Percentiles rank a stretch among this genome's conserved stretches.
These are phyloP conservation scores for Phytophthora pluvialis DNA, from an alignment of 352 stramenopile species.

Conservation along the genomic window DNA sequence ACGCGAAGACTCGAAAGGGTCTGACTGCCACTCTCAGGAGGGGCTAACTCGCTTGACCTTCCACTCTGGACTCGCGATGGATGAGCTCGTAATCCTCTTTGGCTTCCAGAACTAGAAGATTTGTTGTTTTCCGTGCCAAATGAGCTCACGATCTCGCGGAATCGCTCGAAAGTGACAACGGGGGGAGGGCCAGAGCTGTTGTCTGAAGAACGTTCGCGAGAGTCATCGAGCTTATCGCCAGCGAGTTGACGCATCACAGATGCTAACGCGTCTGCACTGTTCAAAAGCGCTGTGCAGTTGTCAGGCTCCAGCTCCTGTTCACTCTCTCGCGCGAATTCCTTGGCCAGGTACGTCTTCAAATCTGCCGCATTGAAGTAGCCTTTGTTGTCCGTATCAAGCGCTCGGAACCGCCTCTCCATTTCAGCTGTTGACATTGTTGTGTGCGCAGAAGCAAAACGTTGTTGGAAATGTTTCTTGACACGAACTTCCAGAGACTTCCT, in stretches of 20 bases:
- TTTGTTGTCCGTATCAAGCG: conserved; percentile 49
- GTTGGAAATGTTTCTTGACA: conserved; percentile 34
- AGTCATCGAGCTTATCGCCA: neutral
- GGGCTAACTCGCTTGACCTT: neutral
- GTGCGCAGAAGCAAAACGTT: conserved; percentile 11
- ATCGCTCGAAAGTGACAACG: conserved; percentile 33
- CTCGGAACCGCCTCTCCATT: conserved; percentile 42
- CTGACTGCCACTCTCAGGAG: neutral
- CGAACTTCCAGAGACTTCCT: conserved; percentile 28
- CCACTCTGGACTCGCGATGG: neutral
- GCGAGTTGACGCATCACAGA: conserved; percentile 24
- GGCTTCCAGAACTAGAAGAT: neutral
- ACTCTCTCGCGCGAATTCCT: neutral
- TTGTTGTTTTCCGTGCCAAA: neutral
- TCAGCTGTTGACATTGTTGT: conserved; percentile 33
- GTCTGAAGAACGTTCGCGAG: neutral
- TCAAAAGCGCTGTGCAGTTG: conserved; percentile 8
- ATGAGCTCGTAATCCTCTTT: neutral
- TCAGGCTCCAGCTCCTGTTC: neutral
- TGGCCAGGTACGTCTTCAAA: conserved; percentile 29
- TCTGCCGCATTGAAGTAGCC: conserved; percentile 51
- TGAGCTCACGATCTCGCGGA: conserved; percentile 18
- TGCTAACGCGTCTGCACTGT: conserved; percentile 24
- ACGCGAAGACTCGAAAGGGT: conserved; percentile 37
- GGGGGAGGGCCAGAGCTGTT: neutral